phyloP scores from a whole-genome alignment of 768 basidiomycete species.

The Suillus bovinus region DNA sequence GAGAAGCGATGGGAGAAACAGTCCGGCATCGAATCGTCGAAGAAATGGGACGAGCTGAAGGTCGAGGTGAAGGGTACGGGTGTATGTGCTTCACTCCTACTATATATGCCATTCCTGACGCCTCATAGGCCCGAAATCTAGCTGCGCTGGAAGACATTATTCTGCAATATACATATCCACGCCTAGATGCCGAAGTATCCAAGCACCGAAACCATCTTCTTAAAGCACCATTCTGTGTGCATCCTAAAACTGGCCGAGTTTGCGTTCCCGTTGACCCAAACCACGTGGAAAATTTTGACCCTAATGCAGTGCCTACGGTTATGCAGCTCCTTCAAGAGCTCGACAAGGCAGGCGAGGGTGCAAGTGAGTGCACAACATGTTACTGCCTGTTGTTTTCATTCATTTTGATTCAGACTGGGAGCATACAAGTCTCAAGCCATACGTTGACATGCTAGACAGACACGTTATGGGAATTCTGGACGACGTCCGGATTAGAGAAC shows the following conservation, averaged over 20 bases:
- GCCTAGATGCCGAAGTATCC: slow-evolving; percentile 95
- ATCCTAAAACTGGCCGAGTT: slow-evolving; percentile 93
- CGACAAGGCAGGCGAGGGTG: slow-evolving; percentile 51
- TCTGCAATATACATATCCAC: slow-evolving; percentile 92
- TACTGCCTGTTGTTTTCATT: slow-evolving; percentile 6
- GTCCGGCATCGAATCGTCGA: slow-evolving; percentile 53
- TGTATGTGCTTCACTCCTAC: neutral
- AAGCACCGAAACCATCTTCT: slow-evolving; percentile 97
- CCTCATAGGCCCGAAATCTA: slow-evolving; percentile 25
- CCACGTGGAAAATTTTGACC: slow-evolving; percentile 79
- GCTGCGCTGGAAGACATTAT: slow-evolving; percentile 84
- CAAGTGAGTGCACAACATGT: slow-evolving; percentile 37
- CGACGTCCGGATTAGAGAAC: slow-evolving; percentile 27
- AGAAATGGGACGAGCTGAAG: slow-evolving; percentile 76
- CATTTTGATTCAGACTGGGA: slow-evolving; percentile 63
- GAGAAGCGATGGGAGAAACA: slow-evolving; percentile 58
- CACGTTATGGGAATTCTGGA: slow-evolving; percentile 46
- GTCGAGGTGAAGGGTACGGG: slow-evolving; percentile 18
- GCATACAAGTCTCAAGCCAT: slow-evolving; percentile 83
- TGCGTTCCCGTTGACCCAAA: slow-evolving; percentile 90
- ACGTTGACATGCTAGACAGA: slow-evolving; percentile 85
- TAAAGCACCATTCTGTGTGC: slow-evolving; percentile 96
- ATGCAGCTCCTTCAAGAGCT: slow-evolving; percentile 81
- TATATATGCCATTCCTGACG: slow-evolving; percentile 4
- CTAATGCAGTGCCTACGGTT: slow-evolving; percentile 83